Percentiles rank a stretch among this genome's conserved stretches.
Evolutionary conservation across 192 early-diverging fungal genomes (phyloP).

Genomic region (Chytriomyces sp.): DNA sequence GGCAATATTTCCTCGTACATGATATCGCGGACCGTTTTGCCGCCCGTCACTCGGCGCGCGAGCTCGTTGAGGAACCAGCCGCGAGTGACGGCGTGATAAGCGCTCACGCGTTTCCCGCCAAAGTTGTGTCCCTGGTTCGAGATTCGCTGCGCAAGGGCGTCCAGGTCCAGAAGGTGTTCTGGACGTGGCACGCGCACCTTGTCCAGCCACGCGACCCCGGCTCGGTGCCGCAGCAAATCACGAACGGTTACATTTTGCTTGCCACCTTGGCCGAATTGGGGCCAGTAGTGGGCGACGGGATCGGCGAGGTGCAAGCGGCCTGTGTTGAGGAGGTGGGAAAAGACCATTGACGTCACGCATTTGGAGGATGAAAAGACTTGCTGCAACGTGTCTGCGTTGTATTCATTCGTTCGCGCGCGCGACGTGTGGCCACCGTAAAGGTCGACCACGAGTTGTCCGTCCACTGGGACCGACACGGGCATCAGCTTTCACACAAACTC

Average conservation of each 20-base stretch:
- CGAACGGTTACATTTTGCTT: conserved; percentile 70
- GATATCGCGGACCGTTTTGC: conserved; percentile 62
- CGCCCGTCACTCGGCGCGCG: conserved; percentile 60
- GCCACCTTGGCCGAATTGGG: conserved; percentile 71
- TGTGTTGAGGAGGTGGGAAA: conserved; percentile 61
- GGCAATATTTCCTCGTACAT: conserved; percentile 61
- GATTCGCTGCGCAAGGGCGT: conserved; percentile 52
- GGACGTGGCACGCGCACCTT: conserved; percentile 40
- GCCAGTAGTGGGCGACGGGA: conserved; percentile 65
- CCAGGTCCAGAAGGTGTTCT: conserved; percentile 50
- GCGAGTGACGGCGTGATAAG: conserved; percentile 66
- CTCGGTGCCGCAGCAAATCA: conserved; percentile 64
- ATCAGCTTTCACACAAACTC: not conserved
- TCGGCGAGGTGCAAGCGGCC: conserved; percentile 55
- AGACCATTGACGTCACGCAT: conserved; percentile 55
- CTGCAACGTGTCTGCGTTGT: conserved; percentile 61
- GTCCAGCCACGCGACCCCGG: conserved; percentile 67
- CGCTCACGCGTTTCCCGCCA: conserved; percentile 46
- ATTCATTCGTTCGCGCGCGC: conserved; percentile 36
- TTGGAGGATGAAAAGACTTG: conserved; percentile 69
- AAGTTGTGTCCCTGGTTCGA: conserved; percentile 70
- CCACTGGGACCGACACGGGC: conserved; percentile 32
- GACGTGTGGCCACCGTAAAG: conserved; percentile 64
- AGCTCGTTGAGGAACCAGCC: conserved; percentile 78
- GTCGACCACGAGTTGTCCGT: conserved; percentile 61